phyloP scores from a whole-genome alignment of 768 basidiomycete genomes.

The Hygrocybe punicea region DNA sequence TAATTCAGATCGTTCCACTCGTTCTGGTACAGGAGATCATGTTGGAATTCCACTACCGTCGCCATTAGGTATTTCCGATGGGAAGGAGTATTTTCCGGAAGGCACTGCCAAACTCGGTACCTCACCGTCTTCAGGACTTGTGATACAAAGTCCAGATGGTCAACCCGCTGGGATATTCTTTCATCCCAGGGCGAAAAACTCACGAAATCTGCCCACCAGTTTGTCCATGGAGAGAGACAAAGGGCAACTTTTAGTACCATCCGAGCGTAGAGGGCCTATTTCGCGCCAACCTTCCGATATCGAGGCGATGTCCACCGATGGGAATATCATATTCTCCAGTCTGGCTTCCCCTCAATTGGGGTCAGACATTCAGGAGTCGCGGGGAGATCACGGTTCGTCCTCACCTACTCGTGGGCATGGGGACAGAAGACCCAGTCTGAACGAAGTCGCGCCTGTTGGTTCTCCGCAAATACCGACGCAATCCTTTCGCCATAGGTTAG shows the following conservation, averaged over 20 bases:
- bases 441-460: slow-evolving; percentile 4
- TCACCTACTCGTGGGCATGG: not conserved
- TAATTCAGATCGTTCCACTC: slow-evolving; percentile 61
- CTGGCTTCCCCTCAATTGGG: slow-evolving; percentile 24
- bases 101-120: slow-evolving; percentile 68
- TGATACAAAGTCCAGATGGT: slow-evolving; percentile 91
- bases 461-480: not conserved
- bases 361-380: not conserved
- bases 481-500: not conserved
- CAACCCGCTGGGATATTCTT: slow-evolving; percentile 96
- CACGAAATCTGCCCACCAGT: slow-evolving; percentile 33
- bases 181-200: slow-evolving; percentile 62
- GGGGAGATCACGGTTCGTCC: not conserved
- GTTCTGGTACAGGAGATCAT: slow-evolving; percentile 45
- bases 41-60: slow-evolving; percentile 54
- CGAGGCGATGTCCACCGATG: not conserved
- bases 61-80: slow-evolving; percentile 67
- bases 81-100: slow-evolving; percentile 73
- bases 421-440: slow-evolving; percentile 7
- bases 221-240: slow-evolving; percentile 48
- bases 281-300: slow-evolving; percentile 6
- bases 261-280: slow-evolving; percentile 25
- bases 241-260: slow-evolving; percentile 31
- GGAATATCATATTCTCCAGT: slow-evolving; percentile 30
- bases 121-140: slow-evolving; percentile 78